Evolutionary conservation across 2,329 filamentous ascomycete genomes (phyloP).

Genomic region (Iodosphaeria phyllophila): DNA sequence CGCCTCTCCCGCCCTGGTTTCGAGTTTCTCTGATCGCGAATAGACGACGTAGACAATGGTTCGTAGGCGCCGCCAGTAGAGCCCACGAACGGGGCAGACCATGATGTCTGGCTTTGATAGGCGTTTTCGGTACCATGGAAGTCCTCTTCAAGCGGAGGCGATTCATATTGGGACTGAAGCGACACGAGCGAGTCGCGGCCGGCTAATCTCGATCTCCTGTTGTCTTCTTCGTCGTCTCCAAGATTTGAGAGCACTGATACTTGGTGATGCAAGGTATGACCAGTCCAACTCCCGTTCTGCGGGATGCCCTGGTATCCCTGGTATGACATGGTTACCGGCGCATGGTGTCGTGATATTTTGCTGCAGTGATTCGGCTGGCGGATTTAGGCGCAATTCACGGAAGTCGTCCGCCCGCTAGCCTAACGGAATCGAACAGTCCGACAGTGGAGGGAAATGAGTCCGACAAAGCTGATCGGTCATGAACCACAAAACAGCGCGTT

Average conservation of each 20-base stretch:
- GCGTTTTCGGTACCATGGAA: constrained; percentile 4
- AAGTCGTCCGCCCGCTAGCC: too few species aligned
- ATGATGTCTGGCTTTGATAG: constrained; percentile 6
- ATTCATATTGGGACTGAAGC: constrained; percentile 11
- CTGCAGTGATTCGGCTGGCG: too few species aligned
- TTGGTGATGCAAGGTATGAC: constrained; percentile 10
- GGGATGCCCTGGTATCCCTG: constrained; percentile 6
- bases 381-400: too few species aligned
- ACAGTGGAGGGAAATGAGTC: too few species aligned
- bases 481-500: too few species aligned
- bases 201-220: constrained; percentile 5
- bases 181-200: constrained; percentile 14
- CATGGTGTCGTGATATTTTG: constrained; percentile 6
- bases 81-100: constrained; percentile 5
- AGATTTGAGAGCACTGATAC: constrained; percentile 13
- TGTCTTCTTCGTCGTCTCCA: constrained; percentile 8
- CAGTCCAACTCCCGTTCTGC: constrained; percentile 5
- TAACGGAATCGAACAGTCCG: too few species aligned
- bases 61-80: constrained; percentile 3
- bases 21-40: constrained; percentile 3
- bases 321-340: constrained; percentile 9
- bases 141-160: constrained; percentile 4
- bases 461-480: too few species aligned
- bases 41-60: constrained; percentile 6
- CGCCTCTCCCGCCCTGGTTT: constrained; percentile 8